Evolutionary conservation across 345 rosid species (phyloP).

Genomic region (Draba incana): DNA sequence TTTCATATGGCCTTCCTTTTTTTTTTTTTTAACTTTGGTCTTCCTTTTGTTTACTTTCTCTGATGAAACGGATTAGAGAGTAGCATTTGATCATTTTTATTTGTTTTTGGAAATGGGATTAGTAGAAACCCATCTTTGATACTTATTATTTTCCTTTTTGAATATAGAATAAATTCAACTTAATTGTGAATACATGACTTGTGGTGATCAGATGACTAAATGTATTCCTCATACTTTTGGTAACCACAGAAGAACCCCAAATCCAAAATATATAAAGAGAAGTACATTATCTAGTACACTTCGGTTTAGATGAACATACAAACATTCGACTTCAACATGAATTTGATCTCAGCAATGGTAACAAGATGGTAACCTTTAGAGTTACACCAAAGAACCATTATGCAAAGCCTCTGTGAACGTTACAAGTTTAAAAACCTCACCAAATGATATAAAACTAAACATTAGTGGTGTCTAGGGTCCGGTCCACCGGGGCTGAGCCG

Average conservation of each 20-base stretch:
- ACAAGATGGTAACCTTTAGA: slow-evolving; percentile 15
- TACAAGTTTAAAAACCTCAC: slow-evolving; percentile 31
- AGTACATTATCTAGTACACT: not conserved
- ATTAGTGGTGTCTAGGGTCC: slow-evolving; percentile 46
- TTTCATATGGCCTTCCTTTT: not conserved
- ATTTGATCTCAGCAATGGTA: slow-evolving; percentile 23
- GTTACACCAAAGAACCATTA: slow-evolving; percentile 24
- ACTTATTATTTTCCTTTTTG: not conserved
- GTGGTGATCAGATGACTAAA: slow-evolving; percentile 3
- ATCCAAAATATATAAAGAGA: not conserved
- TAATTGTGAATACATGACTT: not conserved
- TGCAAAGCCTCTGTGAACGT: slow-evolving; percentile 15
- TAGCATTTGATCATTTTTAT: not conserved
- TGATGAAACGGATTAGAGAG: not conserved
- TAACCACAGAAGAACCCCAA: slow-evolving; percentile 3
- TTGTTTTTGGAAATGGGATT: not conserved
- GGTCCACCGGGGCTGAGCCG: slow-evolving; percentile 51
- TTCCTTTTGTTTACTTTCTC: too few species aligned
- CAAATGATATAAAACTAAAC: slow-evolving; percentile 21
- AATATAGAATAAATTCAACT: not conserved
- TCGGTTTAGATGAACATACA: not conserved
- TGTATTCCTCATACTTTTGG: slow-evolving; percentile 2
- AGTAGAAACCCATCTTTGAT: not conserved
- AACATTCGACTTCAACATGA: slow-evolving; percentile 11
- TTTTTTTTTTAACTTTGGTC: too few species aligned